Evolutionary conservation across 1,284 basidiomycete genomes (phyloP).

Genomic region (Lignosus rhinocerotis): DNA sequence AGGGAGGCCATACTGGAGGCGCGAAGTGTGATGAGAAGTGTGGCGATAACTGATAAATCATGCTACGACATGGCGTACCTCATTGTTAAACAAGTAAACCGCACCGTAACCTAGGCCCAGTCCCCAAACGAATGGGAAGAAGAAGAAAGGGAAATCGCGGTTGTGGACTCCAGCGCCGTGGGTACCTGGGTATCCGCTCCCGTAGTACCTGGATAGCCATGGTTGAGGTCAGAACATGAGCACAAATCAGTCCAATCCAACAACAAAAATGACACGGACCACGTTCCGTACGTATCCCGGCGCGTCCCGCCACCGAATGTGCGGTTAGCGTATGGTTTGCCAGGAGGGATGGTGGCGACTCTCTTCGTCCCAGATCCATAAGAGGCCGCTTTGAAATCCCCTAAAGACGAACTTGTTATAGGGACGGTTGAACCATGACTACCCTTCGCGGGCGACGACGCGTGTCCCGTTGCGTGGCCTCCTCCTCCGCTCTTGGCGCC

Average conservation of each 20-base stretch:
- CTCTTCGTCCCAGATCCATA: constrained; percentile 41
- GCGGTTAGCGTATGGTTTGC: constrained; percentile 44
- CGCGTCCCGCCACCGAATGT: constrained; percentile 43
- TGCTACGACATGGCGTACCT: constrained; percentile 31
- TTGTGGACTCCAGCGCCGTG: constrained; percentile 43
- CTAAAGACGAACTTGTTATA: constrained; percentile 30
- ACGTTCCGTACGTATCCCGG: constrained; percentile 40
- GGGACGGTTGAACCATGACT: constrained; percentile 28
- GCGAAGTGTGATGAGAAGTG: background rate
- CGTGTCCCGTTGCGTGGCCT: constrained; percentile 16
- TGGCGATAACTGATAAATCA: background rate
- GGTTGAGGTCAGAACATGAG: no score
- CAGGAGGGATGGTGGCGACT: constrained; percentile 38
- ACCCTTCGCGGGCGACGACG: constrained; percentile 24
- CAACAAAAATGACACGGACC: constrained; percentile 29
- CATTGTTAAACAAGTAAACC: constrained; percentile 43
- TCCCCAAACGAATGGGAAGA: constrained; percentile 61
- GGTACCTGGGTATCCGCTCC: constrained; percentile 58
- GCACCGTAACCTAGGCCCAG: constrained; percentile 35
- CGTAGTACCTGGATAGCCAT: constrained; percentile 43
- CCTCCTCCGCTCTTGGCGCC: constrained; percentile 7
- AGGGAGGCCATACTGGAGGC: constrained; percentile 50
- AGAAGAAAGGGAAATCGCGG: constrained; percentile 54
- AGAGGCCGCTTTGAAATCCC: constrained; percentile 26
- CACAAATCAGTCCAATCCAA: no score